phyloP scores from a whole-genome alignment of 371 early-diverging fungal genomes.

The Rhizopus microsporus region DNA sequence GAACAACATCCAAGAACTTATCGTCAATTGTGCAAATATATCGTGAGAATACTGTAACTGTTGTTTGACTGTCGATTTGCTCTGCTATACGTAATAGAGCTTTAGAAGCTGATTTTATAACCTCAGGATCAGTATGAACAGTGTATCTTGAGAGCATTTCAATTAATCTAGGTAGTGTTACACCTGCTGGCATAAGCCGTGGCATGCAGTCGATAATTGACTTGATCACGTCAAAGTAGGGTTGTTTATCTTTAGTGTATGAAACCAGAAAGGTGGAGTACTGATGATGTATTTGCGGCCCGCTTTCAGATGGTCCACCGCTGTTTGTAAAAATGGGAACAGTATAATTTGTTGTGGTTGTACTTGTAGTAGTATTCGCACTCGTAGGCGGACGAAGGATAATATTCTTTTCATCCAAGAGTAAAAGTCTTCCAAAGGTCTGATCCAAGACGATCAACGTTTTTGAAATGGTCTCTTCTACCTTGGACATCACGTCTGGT shows the following conservation, averaged over 20 bases:
- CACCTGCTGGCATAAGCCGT: conserved; percentile 69
- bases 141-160: conserved; percentile 81
- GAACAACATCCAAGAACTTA: conserved; percentile 57
- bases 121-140: conserved; percentile 80
- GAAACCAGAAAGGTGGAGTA: conserved; percentile 62
- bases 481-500: conserved; percentile 53
- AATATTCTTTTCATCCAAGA: conserved; percentile 55
- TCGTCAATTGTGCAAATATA: conserved; percentile 65
- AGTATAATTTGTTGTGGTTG: conserved; percentile 28
- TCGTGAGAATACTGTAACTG: conserved; percentile 56
- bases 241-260: conserved; percentile 67
- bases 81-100: conserved; percentile 70
- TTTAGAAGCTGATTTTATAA: conserved; percentile 68
- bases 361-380: conserved; percentile 21
- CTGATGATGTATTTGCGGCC: conserved; percentile 58
- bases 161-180: conserved; percentile 61
- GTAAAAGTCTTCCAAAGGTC: conserved; percentile 50
- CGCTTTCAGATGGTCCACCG: conserved; percentile 23
- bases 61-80: conserved; percentile 65
- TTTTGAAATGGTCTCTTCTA: conserved; percentile 59
- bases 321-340: conserved; percentile 41
- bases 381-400: conserved; percentile 32
- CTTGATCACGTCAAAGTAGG: conserved; percentile 67
- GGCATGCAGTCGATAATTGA: conserved; percentile 75
- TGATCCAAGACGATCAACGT: conserved; percentile 59